phyloP scores from a whole-genome alignment of 2,329 filamentous ascomycete species.

The Chrysoporthe cubensis region DNA sequence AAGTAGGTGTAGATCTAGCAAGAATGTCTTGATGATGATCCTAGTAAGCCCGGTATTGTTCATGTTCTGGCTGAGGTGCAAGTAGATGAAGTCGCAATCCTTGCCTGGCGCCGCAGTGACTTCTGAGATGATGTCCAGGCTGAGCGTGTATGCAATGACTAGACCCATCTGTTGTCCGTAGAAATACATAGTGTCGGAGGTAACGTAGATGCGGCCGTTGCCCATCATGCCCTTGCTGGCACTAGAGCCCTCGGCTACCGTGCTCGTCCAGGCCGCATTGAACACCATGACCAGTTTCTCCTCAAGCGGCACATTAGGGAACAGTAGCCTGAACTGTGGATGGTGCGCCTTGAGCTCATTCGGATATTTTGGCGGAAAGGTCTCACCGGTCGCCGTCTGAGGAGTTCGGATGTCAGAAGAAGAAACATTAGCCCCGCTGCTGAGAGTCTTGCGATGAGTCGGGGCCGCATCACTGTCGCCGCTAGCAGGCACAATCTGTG shows the following conservation, averaged over 20 bases:
- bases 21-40: slow-evolving; percentile 88
- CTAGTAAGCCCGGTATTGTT: slow-evolving; percentile 69
- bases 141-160: slow-evolving; percentile 79
- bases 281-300: slow-evolving; percentile 92
- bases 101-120: slow-evolving; percentile 87
- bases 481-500: slow-evolving; percentile 37
- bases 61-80: slow-evolving; percentile 71
- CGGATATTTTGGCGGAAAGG: slow-evolving; percentile 78
- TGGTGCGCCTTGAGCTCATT: slow-evolving; percentile 82
- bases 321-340: slow-evolving; percentile 89
- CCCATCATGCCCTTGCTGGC: slow-evolving; percentile 59
- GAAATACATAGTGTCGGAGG: slow-evolving; percentile 86
- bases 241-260: slow-evolving; percentile 48
- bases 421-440: slow-evolving; percentile 29
- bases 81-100: slow-evolving; percentile 90
- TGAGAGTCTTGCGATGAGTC: slow-evolving; percentile 37
- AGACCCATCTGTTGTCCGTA: slow-evolving; percentile 95
- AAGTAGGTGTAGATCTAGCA: slow-evolving; percentile 83
- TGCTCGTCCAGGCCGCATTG: slow-evolving; percentile 79
- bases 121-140: slow-evolving; percentile 77
- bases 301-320: slow-evolving; percentile 75
- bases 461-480: slow-evolving; percentile 31
- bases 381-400: slow-evolving; percentile 49
- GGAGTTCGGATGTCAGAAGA: slow-evolving; percentile 30
- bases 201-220: slow-evolving; percentile 82